phyloP scores from a whole-genome alignment of 2,329 filamentous ascomycete species.

The Trichoderma atroviride region DNA sequence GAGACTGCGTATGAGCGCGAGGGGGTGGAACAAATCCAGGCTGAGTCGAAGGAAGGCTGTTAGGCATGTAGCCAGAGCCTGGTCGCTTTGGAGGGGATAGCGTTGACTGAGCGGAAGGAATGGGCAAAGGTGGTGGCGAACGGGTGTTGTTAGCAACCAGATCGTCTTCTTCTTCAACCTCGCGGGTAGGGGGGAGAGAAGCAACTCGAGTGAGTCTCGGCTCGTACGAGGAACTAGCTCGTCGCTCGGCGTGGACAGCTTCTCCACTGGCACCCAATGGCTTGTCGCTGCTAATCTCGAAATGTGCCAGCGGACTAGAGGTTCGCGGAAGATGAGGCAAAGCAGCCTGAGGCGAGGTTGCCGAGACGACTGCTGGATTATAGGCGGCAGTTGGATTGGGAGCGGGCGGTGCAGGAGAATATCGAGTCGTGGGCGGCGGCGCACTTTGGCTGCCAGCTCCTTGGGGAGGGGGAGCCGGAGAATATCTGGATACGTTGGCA shows the following conservation, averaged over 20 bases:
- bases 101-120: constrained; percentile 45
- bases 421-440: constrained; percentile 50
- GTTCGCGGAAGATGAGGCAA: constrained; percentile 65
- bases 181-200: constrained; percentile 62
- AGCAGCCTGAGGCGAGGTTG: constrained; percentile 47
- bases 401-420: constrained; percentile 52
- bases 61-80: constrained; percentile 55
- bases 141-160: constrained; percentile 32
- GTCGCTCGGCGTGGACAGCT: constrained; percentile 48
- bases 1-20: constrained; percentile 65
- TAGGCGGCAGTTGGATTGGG: constrained; percentile 50
- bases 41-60: constrained; percentile 38
- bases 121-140: constrained; percentile 32
- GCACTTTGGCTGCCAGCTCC: constrained; percentile 45
- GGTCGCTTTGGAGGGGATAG: constrained; percentile 61
- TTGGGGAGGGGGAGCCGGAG: constrained; percentile 57
- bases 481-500: constrained; percentile 57
- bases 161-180: constrained; percentile 59
- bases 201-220: constrained; percentile 56
- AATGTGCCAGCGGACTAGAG: constrained; percentile 67
- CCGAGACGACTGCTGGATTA: constrained; percentile 38
- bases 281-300: constrained; percentile 55
- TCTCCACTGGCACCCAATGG: constrained; percentile 44
- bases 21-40: constrained; percentile 57
- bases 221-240: constrained; percentile 58